These are phyloP conservation scores for Pilaira anomala DNA, from an alignment of 192 early-diverging fungal genomes.

Conservation along the genomic window DNA sequence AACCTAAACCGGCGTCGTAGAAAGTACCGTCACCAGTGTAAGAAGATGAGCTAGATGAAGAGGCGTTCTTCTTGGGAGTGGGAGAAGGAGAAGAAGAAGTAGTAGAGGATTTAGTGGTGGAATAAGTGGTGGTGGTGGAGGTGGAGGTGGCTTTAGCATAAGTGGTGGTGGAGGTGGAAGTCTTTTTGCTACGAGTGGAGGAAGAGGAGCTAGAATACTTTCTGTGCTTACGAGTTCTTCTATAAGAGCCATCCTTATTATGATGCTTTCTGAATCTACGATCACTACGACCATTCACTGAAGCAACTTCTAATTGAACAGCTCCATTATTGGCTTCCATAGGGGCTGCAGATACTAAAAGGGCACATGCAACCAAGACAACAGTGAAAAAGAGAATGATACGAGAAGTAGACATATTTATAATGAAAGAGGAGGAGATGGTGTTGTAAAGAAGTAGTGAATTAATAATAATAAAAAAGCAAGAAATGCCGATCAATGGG, in stretches of 20 bases:
- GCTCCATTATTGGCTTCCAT: neutral
- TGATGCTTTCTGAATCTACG: neutral
- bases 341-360: slow-evolving; percentile 7
- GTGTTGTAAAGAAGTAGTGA: neutral
- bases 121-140: neutral
- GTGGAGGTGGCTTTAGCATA: neutral
- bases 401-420: slow-evolving; percentile 5
- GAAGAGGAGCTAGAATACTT: neutral
- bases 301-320: neutral
- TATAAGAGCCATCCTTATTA: neutral
- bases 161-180: neutral
- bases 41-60: neutral
- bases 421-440: neutral
- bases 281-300: neutral
- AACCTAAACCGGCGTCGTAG: slow-evolving; percentile 22
- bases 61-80: neutral
- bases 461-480: neutral
- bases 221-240: too few relatives aligned
- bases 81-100: neutral
- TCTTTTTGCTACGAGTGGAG: too few relatives aligned
- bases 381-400: neutral
- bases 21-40: slow-evolving; percentile 28
- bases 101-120: neutral
- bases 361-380: neutral
- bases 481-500: too few relatives aligned